phyloP scores from a whole-genome alignment of 1,284 basidiomycete genomes.

The Cronartium quercuum region DNA sequence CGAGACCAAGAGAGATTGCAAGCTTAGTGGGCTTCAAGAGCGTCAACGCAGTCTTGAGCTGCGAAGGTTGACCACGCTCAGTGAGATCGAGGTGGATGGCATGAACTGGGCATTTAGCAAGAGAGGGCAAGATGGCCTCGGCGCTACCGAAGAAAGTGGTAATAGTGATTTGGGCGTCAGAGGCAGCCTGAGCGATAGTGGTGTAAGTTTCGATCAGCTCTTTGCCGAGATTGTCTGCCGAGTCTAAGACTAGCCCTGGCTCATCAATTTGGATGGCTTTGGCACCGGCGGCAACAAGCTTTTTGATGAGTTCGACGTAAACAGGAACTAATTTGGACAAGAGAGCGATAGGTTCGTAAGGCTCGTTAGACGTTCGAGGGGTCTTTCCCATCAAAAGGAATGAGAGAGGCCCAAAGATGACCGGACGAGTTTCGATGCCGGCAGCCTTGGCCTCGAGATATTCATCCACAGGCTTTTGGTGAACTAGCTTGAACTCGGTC shows the following conservation, averaged over 20 bases:
- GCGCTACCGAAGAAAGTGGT: conserved; percentile 77
- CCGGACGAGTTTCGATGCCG: conserved; percentile 87
- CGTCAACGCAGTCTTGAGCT: conserved; percentile 75
- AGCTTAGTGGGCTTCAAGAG: conserved; percentile 78
- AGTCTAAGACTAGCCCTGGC: conserved; percentile 90
- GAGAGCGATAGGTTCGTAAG: conserved; percentile 85
- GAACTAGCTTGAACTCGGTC: conserved; percentile 89
- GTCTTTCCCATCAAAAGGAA: conserved; percentile 92
- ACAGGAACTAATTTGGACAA: conserved; percentile 83
- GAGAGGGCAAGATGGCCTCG: conserved; percentile 80
- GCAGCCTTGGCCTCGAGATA: conserved; percentile 89
- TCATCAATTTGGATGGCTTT: conserved; percentile 96
- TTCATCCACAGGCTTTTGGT: conserved; percentile 69
- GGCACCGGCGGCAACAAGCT: conserved; percentile 87
- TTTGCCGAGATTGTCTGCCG: conserved; percentile 69
- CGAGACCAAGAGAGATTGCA: conserved; percentile 84
- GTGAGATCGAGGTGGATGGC: conserved; percentile 90
- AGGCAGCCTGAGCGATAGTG: conserved; percentile 68
- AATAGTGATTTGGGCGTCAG: conserved; percentile 75
- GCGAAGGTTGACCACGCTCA: conserved; percentile 68
- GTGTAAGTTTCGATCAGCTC: conserved; percentile 77
- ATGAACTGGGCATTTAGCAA: conserved; percentile 86
- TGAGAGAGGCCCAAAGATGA: conserved; percentile 90
- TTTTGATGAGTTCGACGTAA: conserved; percentile 83
- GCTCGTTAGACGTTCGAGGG: conserved; percentile 72